Base-by-base conservation (phyloP, 1,284 basidiomycete genomes). In the Pyrrhoderma lamaoense region DNA sequence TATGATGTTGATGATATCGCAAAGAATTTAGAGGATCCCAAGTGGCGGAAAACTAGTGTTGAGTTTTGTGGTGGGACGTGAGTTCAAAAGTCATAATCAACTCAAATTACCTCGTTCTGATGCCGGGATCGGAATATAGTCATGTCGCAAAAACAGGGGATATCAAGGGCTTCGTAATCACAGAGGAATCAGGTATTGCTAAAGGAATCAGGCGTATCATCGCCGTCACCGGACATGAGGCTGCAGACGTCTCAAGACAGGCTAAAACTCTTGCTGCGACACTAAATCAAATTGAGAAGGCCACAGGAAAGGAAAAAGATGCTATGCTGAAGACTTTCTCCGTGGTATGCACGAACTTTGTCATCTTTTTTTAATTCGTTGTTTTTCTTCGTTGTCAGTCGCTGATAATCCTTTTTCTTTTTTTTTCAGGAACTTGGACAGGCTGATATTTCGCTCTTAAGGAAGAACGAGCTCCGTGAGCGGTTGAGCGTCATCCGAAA, bases 21-120 rank as follows among this genome's bases (percentile, higher is more conserved):
- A 38, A 73, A 78, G 61, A 89, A 98, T 60, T 75, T 97, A 31
- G 79, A 85, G 61, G 93, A 95, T 69, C 79, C 85, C 4, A 90
- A 88, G 69, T 99, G 95, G 95, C 73, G 87, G 42, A 70, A 70
- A 22, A 96, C 94, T 7, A 93, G 89, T 66, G 80, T 96, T 59
- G 96, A 99, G 69, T 96, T 99, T 65, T 99, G 95, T 67, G 95
- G 95, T 69, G 95, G 95, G 67, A 99, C 96, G 86, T 91, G 61
- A 68, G 88, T 79, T n/a, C 14, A 13, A n/a, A n/a, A 34, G 37
- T 16, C 39, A 19, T 47, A 47, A 43, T 42, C 47, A 14, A 40
- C 45, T 46, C n/a, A 22, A 7, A 45, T 49, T 42, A 16, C 7
- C 18, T 31, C 27, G 27, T 31, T 31, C 11, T 5, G 7, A 31